Base-by-base conservation (phyloP, 2,329 filamentous ascomycete species). In the Pseudocercospora eumusae region DNA sequence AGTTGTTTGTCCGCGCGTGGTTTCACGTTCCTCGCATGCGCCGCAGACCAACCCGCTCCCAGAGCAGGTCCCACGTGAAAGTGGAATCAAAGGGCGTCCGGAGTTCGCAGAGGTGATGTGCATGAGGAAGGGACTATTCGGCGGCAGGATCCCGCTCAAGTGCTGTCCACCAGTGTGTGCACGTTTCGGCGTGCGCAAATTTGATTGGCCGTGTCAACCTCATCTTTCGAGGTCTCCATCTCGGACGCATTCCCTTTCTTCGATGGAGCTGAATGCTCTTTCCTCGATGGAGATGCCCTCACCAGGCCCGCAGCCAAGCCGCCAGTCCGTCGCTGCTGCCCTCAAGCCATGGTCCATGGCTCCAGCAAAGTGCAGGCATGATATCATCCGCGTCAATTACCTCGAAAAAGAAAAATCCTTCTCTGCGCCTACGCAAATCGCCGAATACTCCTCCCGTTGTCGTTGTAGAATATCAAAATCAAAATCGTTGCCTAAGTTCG, bases 91-190 rank as follows among this genome's bases (percentile, higher is more conserved):
- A 13, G 45, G 47, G 20, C 20, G 23, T 50, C 45, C 47, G 47
- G 47, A 50, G 47, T 50, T 50, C 47, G 47, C 47, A 52, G 47
- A 52, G 47, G 47, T 52, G 47, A 52, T 52, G 31, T 52, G 47
- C 47, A 52, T 15, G n/a, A 52, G n/a, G 47, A 8, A 52, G n/a
- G 47, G 47, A 23, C 44, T 15, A 10, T 18, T 47, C 44, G n/a
- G 44, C 44, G 44, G 44, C 18, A 47, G 21, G 44, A 25, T 21
- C 9, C 44, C 44, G 44, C 44, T 1, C 4, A 5, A 23, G 9
- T 28, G 21, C 25, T 25, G 47, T 28, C 47, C 47, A 52, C 15
- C 28, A 25, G 47, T 9, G 23, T 27, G 15, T 52, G 47, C 47
- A 52, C 47, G 47, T 52, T 52, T 25, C 31, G 1, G 21, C 15